Evolutionary conservation across 441 rosid genomes (phyloP), one percentile per base, ranked within the genome.

Genomic region (Metrosideros polymorpha): DNA sequence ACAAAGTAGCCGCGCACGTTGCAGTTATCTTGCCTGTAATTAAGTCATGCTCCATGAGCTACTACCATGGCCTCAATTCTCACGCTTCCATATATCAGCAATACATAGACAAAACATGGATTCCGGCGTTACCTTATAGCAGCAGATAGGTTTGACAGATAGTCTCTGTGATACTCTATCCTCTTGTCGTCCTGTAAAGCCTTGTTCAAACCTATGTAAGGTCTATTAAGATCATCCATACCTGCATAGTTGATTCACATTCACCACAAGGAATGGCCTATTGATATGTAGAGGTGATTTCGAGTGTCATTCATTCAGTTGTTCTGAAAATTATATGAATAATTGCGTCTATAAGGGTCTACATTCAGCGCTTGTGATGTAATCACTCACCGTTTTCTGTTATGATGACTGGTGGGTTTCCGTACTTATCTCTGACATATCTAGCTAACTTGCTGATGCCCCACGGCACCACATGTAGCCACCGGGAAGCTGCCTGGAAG

Each of bases 391-490:
- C 98, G 56, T 96, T 96, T 90, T 96, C 97, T 85, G 98, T 93
- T 87, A 96, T 93, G 79, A 92, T 25, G 7, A 95, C 95, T 2
- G 94, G 94, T 3, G 98, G 98, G 86, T 97, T 95, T 77, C 95
- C 93, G 15, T 97, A 96, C 54, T 91, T 91, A 84, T 96, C 95
- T 94, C 92, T 93, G 6, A 96, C 85, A 84, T 95, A 91, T 76
- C 88, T 91, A 77, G 93, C 92, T 56, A 97, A 86, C 87, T 91
- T 91, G 53, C 90, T 92, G 66, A 96, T 93, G 43, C 99, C 98
- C 99, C 97, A 94, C 10, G 98, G 99, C 56, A 96, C 99, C 15
- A 97, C 94, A 84, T 89, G 95, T 89, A 96, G 92, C 99, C 98
- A 97, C 82, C 91, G 89, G 24, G 99, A 97, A 82, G 98, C 98